Evolutionary conservation across 2,329 filamentous ascomycete species (phyloP).

Genomic region (Nigrospora oryzae): DNA sequence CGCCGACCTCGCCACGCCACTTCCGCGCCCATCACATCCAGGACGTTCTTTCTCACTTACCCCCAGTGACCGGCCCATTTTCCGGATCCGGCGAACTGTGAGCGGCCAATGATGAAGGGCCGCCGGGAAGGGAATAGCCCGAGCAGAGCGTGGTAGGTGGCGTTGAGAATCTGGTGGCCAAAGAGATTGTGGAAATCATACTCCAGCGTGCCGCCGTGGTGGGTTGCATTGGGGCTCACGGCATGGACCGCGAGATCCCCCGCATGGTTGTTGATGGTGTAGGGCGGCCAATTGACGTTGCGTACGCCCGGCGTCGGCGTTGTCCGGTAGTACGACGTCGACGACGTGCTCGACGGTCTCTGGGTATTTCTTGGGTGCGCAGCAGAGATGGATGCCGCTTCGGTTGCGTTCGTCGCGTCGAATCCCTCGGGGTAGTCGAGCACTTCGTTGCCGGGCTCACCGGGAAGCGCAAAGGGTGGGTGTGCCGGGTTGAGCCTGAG

Average conservation of each 20-base stretch:
- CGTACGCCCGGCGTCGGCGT: slow-evolving; percentile 55
- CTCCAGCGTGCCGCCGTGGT: slow-evolving; percentile 62
- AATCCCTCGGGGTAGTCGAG: slow-evolving; percentile 62
- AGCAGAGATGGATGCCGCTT: slow-evolving; percentile 51
- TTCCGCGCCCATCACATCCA: background rate
- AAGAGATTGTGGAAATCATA: slow-evolving; percentile 82
- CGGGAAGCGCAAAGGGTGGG: slow-evolving; percentile 56
- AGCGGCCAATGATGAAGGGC: slow-evolving; percentile 77
- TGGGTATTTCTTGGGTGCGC: slow-evolving; percentile 23
- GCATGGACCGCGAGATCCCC: slow-evolving; percentile 67
- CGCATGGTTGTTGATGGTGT: slow-evolving; percentile 65
- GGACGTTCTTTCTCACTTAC: slow-evolving; percentile 13
- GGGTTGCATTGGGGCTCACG: slow-evolving; percentile 68
- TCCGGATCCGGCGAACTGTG: slow-evolving; percentile 71
- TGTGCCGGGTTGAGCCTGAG: slow-evolving; percentile 61
- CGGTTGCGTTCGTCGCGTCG: slow-evolving; percentile 58
- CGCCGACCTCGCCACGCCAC: background rate
- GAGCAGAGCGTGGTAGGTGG: slow-evolving; percentile 65
- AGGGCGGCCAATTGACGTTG: slow-evolving; percentile 66
- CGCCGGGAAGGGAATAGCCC: slow-evolving; percentile 57
- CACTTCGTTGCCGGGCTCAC: slow-evolving; percentile 51
- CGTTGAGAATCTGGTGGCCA: slow-evolving; percentile 66
- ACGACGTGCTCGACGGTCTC: slow-evolving; percentile 18
- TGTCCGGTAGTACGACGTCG: slow-evolving; percentile 43
- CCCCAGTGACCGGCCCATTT: slow-evolving; percentile 74